Evolutionary conservation across 2,329 filamentous ascomycete genomes (phyloP), one percentile per base, ranked within the genome.

Genomic region (Cladophialophora carrionii): DNA sequence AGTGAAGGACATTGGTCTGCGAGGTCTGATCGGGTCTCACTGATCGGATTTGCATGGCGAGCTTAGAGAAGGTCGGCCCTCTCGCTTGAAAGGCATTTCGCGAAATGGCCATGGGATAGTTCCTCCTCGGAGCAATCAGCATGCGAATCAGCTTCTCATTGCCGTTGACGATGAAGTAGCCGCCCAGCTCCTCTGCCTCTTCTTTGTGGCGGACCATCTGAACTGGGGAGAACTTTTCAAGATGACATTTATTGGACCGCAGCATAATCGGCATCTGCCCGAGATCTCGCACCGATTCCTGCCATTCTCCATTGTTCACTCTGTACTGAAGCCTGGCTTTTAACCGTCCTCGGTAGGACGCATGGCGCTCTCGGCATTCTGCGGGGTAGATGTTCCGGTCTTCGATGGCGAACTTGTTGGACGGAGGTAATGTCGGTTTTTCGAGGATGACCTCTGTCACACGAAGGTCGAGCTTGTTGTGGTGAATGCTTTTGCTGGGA

Each of bases 1-100:
- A 99, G 79, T 99, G 95, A 56, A 99, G 84, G 37, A 96, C 92
- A 74, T 98, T 99, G 43, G 94, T 98, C 78, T 98, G 94, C 32
- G 93, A 97, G 8, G 94, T 97, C 79, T 99, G 92, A 78, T 99
- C 95, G n/a, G 93, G 93, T 64, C 95, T 88, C 62, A 97, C 92
- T 2, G 90, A 96, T 79, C 95, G 89, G 71, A 97, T 88, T 73
- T 96, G 91, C 64, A 98, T 90, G 83, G 92, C 95, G 74, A 87
- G 95, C 64, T 90, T 89, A 10, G 92, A 96, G 80, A 97, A 99
- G 67, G 90, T 86, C 22, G 88, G 84, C 43, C 95, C 95, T 80
- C 95, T 88, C 73, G 91, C 93, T 69, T 87, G 85, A 80, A 98
- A 99, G 71, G 93, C 96, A 56, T 90, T 88, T 75, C 95, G 90